Evolutionary conservation across 2,329 filamentous ascomycete species (phyloP).

Genomic region (Ophiognomonia clavigignenti-juglandacearum): DNA sequence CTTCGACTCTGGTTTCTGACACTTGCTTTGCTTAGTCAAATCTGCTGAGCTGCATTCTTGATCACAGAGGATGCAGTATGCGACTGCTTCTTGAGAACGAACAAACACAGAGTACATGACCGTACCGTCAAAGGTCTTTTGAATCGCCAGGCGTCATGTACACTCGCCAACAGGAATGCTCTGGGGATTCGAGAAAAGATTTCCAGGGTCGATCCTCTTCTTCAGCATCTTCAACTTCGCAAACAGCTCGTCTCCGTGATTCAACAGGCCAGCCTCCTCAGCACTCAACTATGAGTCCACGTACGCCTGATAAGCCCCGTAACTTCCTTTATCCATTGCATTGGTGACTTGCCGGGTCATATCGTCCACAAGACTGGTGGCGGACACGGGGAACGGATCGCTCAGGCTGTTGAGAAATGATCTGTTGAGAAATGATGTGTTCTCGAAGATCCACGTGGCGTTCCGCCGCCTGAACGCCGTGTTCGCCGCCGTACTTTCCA

Average conservation of each 20-base stretch:
- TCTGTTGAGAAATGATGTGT: no score
- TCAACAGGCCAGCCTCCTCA: slow-evolving; percentile 22
- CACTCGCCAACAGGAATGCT: slow-evolving; percentile 18
- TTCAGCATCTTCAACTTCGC: slow-evolving; percentile 29
- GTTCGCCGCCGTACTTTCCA: slow-evolving; percentile 12
- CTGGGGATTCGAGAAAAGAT: slow-evolving; percentile 24
- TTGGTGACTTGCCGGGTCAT: slow-evolving; percentile 21
- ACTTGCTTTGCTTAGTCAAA: no score
- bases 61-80: no score
- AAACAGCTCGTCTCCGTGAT: slow-evolving; percentile 22
- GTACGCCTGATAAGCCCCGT: slow-evolving; percentile 26
- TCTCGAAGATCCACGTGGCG: slow-evolving; percentile 24
- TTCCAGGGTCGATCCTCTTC: slow-evolving; percentile 26
- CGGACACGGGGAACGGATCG: slow-evolving; percentile 10
- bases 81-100: no score
- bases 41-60: no score
- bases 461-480: slow-evolving; percentile 23
- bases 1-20: no score
- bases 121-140: no score
- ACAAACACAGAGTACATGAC: no score
- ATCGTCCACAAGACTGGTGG: slow-evolving; percentile 18
- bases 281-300: slow-evolving; percentile 23
- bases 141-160: no score
- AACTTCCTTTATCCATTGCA: slow-evolving; percentile 15
- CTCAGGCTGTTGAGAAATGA: no score